Evolutionary conservation across 768 basidiomycete genomes (phyloP).

Genomic region (Crucibulum laeve): DNA sequence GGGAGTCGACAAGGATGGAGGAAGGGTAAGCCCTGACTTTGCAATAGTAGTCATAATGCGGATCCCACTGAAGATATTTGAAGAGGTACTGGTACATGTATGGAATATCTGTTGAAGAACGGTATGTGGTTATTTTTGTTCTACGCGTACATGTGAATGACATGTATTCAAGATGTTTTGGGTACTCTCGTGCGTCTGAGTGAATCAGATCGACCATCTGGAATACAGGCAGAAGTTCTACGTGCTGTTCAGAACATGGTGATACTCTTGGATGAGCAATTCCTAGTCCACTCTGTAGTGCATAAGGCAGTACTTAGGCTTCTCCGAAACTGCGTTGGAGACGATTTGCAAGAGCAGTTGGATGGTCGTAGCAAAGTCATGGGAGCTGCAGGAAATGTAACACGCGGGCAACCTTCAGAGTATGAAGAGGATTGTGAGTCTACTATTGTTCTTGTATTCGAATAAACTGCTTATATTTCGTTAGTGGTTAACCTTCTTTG

Average conservation of each 20-base stretch:
- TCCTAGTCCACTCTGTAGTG: conserved; percentile 87
- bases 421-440: conserved; percentile 83
- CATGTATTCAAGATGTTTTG: conserved; percentile 59
- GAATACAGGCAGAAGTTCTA: conserved; percentile 89
- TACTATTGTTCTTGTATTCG: not conserved
- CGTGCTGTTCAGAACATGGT: conserved; percentile 88
- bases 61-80: conserved; percentile 8
- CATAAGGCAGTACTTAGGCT: conserved; percentile 85
- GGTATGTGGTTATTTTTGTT: conserved; percentile 35
- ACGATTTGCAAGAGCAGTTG: conserved; percentile 83
- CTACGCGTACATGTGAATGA: not conserved
- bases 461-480: conserved; percentile 5
- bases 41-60: not conserved
- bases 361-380: conserved; percentile 73
- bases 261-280: conserved; percentile 87
- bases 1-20: conserved; percentile 81
- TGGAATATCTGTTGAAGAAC: conserved; percentile 90
- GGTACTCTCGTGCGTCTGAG: conserved; percentile 82
- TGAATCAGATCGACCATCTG: conserved; percentile 79
- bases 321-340: conserved; percentile 85
- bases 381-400: conserved; percentile 78
- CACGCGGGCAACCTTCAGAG: conserved; percentile 73
- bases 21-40: conserved; percentile 63
- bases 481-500: conserved; percentile 92
- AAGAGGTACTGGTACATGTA: conserved; percentile 82